These are phyloP conservation scores for Kwoniella europaea DNA, from an alignment of 768 basidiomycete species.

Conservation along the genomic window DNA sequence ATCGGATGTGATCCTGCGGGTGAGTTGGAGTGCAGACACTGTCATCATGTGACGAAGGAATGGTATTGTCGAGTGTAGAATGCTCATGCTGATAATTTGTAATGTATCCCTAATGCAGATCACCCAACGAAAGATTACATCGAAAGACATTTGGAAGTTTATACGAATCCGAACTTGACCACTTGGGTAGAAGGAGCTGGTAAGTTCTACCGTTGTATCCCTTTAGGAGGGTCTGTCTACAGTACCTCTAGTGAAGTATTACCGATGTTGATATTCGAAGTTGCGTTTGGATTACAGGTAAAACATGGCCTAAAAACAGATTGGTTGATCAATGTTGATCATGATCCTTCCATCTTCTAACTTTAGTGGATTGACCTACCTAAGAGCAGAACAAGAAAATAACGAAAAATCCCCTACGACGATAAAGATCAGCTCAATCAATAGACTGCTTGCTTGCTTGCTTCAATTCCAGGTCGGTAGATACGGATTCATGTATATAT, in stretches of 20 bases:
- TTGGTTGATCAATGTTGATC: conserved; percentile 61
- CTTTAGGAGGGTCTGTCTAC: too few relatives aligned
- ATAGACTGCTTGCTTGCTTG: too few relatives aligned
- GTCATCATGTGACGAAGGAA: not conserved
- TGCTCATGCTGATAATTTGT: conserved; percentile 61
- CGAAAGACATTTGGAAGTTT: conserved; percentile 70
- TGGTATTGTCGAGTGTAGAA: not conserved
- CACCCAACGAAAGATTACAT: conserved; percentile 87
- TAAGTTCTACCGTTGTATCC: too few relatives aligned
- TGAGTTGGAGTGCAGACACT: conserved; percentile 13
- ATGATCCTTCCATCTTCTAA: not conserved
- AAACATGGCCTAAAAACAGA: conserved; percentile 68
- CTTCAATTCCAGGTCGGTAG: not conserved
- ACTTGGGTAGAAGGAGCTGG: conserved; percentile 62
- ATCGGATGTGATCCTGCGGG: conserved; percentile 54
- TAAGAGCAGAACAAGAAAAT: too few relatives aligned
- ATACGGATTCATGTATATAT: not conserved
- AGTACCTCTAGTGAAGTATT: too few relatives aligned
- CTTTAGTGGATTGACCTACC: too few relatives aligned
- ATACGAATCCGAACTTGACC: conserved; percentile 67
- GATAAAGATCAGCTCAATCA: too few relatives aligned
- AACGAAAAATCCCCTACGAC: too few relatives aligned
- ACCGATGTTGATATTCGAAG: too few relatives aligned
- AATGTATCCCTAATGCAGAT: too few relatives aligned
- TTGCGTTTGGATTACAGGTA: too few relatives aligned